Conservation (phyloP, 2,329 filamentous ascomycete genomes). For the Kalaharituber pfeilii region DNA sequence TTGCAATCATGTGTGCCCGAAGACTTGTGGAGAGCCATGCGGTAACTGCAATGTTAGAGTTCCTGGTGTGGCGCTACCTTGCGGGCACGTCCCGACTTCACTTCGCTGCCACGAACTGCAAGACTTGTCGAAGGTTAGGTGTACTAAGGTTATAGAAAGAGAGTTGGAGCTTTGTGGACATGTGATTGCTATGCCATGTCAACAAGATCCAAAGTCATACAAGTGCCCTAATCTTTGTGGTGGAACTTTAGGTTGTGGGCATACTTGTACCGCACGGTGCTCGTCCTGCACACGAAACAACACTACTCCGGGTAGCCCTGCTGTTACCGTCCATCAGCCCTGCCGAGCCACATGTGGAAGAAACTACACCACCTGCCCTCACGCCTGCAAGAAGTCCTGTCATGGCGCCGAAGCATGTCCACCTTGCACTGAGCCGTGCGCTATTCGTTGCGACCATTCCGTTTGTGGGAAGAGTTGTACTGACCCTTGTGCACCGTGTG, state of each 20-base stretch:
- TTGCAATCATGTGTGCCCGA: conserved; percentile 26
- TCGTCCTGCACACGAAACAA: conserved; percentile 30
- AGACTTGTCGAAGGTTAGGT: conserved; percentile 29
- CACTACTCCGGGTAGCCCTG: neutral
- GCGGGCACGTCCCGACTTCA: neutral
- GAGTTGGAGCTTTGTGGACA: conserved; percentile 41
- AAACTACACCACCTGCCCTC: conserved; percentile 37
- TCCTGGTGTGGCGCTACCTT: neutral
- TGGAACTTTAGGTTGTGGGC: conserved; percentile 37
- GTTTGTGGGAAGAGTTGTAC: conserved; percentile 38
- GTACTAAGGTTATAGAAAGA: conserved; percentile 29
- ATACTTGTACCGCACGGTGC: conserved; percentile 38
- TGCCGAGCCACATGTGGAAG: conserved; percentile 32
- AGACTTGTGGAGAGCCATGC: conserved; percentile 25
- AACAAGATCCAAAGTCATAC: conserved; percentile 29
- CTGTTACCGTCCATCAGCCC: neutral
- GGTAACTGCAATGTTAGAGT: conserved; percentile 9
- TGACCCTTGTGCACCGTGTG: conserved; percentile 45
- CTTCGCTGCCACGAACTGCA: conserved; percentile 30
- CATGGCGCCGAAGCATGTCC: conserved; percentile 35
- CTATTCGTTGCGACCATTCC: conserved; percentile 40
- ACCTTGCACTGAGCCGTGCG: conserved; percentile 35
- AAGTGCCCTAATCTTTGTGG: conserved; percentile 29
- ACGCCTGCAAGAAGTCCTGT: conserved; percentile 37
- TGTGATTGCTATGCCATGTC: conserved; percentile 34